A percentile compares a stretch with the other conserved stretches of the same genome.
Evolutionary conservation across 345 rosid genomes (phyloP).

Genomic region (Durio zibethinus): DNA sequence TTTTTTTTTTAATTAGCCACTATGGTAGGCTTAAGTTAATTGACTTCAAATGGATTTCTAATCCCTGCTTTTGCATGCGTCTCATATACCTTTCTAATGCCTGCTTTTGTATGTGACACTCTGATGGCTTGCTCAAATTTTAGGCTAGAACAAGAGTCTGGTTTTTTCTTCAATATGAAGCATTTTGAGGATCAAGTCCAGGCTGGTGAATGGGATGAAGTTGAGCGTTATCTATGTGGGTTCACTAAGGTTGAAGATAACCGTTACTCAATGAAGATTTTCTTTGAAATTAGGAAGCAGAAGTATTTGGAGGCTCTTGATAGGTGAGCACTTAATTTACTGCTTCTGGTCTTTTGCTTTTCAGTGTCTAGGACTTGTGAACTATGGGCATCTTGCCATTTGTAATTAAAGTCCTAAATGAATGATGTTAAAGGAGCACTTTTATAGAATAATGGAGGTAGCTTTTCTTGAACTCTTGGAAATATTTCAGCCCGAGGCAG

Average conservation of each 20-base stretch:
- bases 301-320: slow-evolving; percentile 88
- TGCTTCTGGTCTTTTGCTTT: not conserved
- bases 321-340: slow-evolving; percentile 33
- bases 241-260: slow-evolving; percentile 94
- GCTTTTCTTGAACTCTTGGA: not conserved
- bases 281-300: slow-evolving; percentile 91
- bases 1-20: not conserved
- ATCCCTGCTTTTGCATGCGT: slow-evolving; percentile 1
- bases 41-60: slow-evolving; percentile 2
- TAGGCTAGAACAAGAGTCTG: slow-evolving; percentile 82
- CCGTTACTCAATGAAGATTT: slow-evolving; percentile 78
- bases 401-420: not conserved
- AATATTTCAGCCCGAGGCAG: not conserved
- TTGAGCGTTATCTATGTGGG: slow-evolving; percentile 70
- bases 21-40: not conserved
- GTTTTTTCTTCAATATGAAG: slow-evolving; percentile 74
- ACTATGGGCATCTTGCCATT: not conserved
- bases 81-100: not conserved
- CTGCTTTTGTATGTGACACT: not conserved
- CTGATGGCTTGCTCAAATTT: slow-evolving; percentile 1
- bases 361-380: not conserved
- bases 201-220: slow-evolving; percentile 89
- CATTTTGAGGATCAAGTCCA: slow-evolving; percentile 74
- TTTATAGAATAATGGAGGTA: not conserved
- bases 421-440: slow-evolving; percentile 8